A percentile compares a stretch with the other conserved stretches of the same genome.
Conservation (phyloP, 768 basidiomycete genomes). For the Termitomyces sp. region DNA sequence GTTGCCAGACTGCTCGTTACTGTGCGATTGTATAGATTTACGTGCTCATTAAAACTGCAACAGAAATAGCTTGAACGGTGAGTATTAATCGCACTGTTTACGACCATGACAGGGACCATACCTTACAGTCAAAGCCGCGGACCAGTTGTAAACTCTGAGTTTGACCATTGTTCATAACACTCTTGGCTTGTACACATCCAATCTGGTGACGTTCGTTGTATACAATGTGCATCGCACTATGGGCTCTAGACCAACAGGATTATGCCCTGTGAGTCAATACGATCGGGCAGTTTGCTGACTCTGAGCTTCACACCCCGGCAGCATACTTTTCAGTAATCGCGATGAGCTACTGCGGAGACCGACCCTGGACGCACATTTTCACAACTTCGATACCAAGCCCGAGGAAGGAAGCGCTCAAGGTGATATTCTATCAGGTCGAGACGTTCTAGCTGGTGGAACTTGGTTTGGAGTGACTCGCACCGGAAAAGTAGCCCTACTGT, state of each 20-base stretch:
- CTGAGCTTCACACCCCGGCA: constrained; percentile 20
- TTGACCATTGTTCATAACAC: background rate
- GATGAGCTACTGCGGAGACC: constrained; percentile 71
- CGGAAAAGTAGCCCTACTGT: constrained; percentile 72
- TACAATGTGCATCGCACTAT: constrained; percentile 74
- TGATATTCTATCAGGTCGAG: constrained; percentile 67
- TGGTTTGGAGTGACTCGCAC: constrained; percentile 71
- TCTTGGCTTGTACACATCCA: background rate
- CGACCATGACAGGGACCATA: background rate
- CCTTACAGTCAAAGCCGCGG: background rate
- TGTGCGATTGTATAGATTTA: background rate
- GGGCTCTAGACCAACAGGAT: constrained; percentile 68
- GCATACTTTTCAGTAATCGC: constrained; percentile 71
- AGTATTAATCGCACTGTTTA: background rate
- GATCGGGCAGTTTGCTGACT: constrained; percentile 8
- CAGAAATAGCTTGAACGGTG: too few species aligned
- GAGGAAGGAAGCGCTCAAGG: constrained; percentile 21
- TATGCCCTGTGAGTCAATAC: constrained; percentile 64
- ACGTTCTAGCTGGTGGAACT: constrained; percentile 68
- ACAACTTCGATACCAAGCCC: constrained; percentile 48
- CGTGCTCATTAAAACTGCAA: background rate
- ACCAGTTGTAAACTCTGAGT: background rate
- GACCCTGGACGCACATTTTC: constrained; percentile 60
- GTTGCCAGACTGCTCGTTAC: background rate
- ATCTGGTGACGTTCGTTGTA: background rate